Evolutionary conservation across 352 stramenopile genomes (phyloP), one percentile per base, ranked within the genome.

Genomic region (Peronosclerospora sorghi): DNA sequence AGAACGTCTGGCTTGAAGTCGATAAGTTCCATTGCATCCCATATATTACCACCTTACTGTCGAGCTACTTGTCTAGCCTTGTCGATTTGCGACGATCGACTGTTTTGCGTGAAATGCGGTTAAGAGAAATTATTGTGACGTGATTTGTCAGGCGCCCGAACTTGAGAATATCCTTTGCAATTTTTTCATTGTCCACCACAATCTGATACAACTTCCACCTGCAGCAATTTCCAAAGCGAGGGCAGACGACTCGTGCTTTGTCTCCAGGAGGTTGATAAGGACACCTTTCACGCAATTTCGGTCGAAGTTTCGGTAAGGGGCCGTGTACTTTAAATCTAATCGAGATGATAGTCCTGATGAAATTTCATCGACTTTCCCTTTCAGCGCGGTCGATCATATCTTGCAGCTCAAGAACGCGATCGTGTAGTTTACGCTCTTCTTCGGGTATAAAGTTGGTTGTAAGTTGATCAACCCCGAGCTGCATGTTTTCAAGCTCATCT

Each of bases 111-210:
- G n/a, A n/a, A n/a, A n/a, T n/a, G 45, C 97, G 95, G 56, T 98
- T 97, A 9, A 99, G 73, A 20, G 96, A 96, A 51, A 99, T 97
- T 35, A 99, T 98, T 5, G 96, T 99, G n/a, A 99, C 95, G 23
- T 95, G 89, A 40, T 89, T 87, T 70, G 94, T 80, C 2, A 99
- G 66, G 30, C 96, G 89, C 8, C 96, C 96, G 48, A 97, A 96
- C 54, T 98, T 89, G 9, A 99, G 73, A 30, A 99, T 92, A 17
- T 96, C 86, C 64, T 98, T 98, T 14, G 95, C 95, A 12, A n/a
- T n/a, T n/a, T n/a, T n/a, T n/a, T n/a, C n/a, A n/a, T n/a, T n/a
- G n/a, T n/a, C n/a, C n/a, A n/a, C n/a, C n/a, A n/a, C n/a, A n/a
- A n/a, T n/a, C n/a, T n/a, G n/a, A n/a, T n/a, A n/a, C n/a, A n/a